Evolutionary conservation across 2,329 filamentous ascomycete species (phyloP).

Genomic region (Lasiodiplodia sp.): DNA sequence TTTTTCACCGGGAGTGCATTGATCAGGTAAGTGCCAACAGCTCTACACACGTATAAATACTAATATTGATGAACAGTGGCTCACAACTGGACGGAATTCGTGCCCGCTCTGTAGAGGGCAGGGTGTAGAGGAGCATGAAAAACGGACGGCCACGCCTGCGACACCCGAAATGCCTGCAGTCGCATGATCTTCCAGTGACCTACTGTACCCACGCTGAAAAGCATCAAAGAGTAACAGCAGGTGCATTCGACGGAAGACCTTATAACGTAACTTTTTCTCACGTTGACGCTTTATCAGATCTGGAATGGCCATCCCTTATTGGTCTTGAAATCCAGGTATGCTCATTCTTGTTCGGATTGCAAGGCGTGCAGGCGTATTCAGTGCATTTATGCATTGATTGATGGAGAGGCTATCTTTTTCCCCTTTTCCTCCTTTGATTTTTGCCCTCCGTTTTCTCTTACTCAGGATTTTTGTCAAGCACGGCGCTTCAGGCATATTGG

Average conservation of each 20-base stretch:
- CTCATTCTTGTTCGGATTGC: background rate
- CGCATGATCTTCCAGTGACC: constrained; percentile 16
- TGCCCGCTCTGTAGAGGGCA: constrained; percentile 68
- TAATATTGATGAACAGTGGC: constrained; percentile 59
- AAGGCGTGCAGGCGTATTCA: constrained; percentile 22
- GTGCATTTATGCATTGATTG: background rate
- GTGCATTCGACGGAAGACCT: background rate
- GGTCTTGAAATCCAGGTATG: background rate
- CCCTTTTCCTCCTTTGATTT: background rate
- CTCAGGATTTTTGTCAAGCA: constrained; percentile 5
- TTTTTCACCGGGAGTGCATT: constrained; percentile 74
- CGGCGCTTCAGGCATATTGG: constrained; percentile 19
- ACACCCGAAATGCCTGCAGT: constrained; percentile 17
- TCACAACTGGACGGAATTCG: constrained; percentile 71
- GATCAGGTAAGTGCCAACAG: constrained; percentile 64
- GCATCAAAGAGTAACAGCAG: background rate
- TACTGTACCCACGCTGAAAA: constrained; percentile 1
- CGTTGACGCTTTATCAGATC: background rate
- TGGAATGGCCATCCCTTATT: background rate
- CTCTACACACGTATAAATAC: constrained; percentile 1
- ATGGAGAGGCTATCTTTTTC: background rate
- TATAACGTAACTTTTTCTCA: background rate
- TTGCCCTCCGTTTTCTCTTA: background rate
- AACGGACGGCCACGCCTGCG: constrained; percentile 15
- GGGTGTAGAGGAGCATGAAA: constrained; percentile 60